Conservation (phyloP, 2,329 filamentous ascomycete species). For the Rutstroemia sp. region DNA sequence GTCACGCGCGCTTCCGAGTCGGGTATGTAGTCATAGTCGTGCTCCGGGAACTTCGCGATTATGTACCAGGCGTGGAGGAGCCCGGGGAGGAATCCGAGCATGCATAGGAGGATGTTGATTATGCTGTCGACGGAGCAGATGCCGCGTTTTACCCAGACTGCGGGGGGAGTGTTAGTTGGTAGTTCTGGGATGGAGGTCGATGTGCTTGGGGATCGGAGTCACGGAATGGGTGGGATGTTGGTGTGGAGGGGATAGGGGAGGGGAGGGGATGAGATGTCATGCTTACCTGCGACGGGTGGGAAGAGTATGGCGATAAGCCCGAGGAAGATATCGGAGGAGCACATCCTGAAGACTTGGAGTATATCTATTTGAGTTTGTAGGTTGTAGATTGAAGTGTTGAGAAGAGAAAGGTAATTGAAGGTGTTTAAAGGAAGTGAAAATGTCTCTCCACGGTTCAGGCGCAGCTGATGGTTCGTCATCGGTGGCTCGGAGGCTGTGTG, state of each 20-base stretch:
- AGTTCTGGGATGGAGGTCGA: neutral
- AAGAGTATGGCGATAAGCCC: constrained; percentile 57
- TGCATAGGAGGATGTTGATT: constrained; percentile 89
- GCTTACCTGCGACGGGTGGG: constrained; percentile 56
- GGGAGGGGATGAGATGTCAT: constrained; percentile 2
- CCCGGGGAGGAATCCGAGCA: constrained; percentile 73
- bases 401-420: neutral
- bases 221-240: neutral
- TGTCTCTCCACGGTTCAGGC: neutral
- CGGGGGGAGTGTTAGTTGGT: constrained; percentile 19
- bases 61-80: constrained; percentile 98
- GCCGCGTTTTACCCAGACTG: constrained; percentile 94
- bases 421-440: neutral
- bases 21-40: constrained; percentile 58
- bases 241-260: neutral
- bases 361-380: neutral
- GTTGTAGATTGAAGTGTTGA: neutral
- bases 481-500: neutral
- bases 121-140: constrained; percentile 87
- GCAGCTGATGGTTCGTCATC: neutral
- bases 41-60: constrained; percentile 81
- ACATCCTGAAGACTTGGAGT: constrained; percentile 38
- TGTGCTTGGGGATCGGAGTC: neutral
- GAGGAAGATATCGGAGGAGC: constrained; percentile 55
- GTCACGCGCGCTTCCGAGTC: constrained; percentile 55